These are phyloP conservation scores for Pugionium cornutum DNA, from an alignment of 345 rosid species.

Conservation along the genomic window DNA sequence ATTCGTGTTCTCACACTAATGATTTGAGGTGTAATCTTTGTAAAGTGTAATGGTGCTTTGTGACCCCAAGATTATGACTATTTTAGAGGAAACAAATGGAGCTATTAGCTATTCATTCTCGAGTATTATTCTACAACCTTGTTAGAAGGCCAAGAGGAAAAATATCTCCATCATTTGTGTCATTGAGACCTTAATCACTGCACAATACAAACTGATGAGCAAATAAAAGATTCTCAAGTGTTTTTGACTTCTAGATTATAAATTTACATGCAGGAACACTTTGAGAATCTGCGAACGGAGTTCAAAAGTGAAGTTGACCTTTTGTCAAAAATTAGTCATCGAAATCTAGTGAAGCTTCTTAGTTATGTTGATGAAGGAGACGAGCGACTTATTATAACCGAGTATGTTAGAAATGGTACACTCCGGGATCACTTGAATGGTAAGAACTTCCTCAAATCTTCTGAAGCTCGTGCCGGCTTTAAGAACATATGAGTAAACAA, in stretches of 20 bases:
- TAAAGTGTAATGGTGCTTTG: constrained; percentile 13
- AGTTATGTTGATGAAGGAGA: constrained; percentile 80
- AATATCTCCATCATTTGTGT: background rate
- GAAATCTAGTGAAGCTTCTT: constrained; percentile 83
- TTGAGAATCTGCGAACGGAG: constrained; percentile 65
- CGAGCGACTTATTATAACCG: constrained; percentile 92
- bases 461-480: background rate
- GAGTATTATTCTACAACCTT: background rate
- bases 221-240: too few relatives aligned
- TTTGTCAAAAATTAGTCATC: constrained; percentile 86
- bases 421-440: constrained; percentile 96
- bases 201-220: too few relatives aligned
- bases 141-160: background rate
- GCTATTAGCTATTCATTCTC: background rate
- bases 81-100: background rate
- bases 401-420: constrained; percentile 87
- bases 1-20: background rate
- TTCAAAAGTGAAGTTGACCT: constrained; percentile 96
- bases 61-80: constrained; percentile 10
- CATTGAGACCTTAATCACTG: constrained; percentile 6
- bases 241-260: constrained; percentile 7
- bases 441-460: constrained; percentile 41
- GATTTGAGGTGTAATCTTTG: constrained; percentile 9
- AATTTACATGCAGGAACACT: constrained; percentile 59
- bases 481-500: constrained; percentile 6